These are phyloP conservation scores for Sequoiadendron giganteum DNA, from an alignment of 75 land plant species.

Conservation along the genomic window DNA sequence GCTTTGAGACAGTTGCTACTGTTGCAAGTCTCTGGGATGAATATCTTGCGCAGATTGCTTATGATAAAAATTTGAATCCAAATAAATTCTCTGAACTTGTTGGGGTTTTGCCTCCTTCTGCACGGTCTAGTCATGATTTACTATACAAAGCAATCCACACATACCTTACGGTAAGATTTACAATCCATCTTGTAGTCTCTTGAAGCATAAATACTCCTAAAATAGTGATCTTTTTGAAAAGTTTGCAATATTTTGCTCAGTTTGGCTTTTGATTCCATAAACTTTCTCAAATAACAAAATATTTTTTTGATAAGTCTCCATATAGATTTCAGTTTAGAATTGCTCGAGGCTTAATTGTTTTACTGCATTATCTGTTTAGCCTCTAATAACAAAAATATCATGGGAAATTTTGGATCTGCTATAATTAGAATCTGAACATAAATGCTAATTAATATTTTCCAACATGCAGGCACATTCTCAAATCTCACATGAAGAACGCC, in stretches of 20 bases:
- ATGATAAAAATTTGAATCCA: constrained; percentile 39
- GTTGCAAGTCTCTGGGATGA: constrained; percentile 81
- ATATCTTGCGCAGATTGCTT: constrained; percentile 52
- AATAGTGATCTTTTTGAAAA: background rate
- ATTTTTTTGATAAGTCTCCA: background rate
- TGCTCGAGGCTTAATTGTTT: background rate
- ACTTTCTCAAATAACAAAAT: background rate
- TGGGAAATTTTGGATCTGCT: background rate
- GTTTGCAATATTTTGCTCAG: background rate
- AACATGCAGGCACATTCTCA: constrained; percentile 64
- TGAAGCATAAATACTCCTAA: background rate
- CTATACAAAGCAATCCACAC: constrained; percentile 67
- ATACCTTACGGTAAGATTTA: constrained; percentile 58
- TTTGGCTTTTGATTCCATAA: background rate
- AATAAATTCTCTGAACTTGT: constrained; percentile 58
- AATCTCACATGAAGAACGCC: constrained; percentile 63
- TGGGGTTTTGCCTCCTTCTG: constrained; percentile 47
- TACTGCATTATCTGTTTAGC: background rate
- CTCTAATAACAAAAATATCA: background rate
- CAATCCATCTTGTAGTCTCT: background rate
- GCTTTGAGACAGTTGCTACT: constrained; percentile 16
- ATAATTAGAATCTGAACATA: background rate
- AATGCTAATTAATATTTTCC: background rate
- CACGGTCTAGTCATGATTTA: constrained; percentile 59
- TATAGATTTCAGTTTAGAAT: background rate